Conservation (phyloP, 1,139 yeast genomes). For the Kodamaea sp. region DNA sequence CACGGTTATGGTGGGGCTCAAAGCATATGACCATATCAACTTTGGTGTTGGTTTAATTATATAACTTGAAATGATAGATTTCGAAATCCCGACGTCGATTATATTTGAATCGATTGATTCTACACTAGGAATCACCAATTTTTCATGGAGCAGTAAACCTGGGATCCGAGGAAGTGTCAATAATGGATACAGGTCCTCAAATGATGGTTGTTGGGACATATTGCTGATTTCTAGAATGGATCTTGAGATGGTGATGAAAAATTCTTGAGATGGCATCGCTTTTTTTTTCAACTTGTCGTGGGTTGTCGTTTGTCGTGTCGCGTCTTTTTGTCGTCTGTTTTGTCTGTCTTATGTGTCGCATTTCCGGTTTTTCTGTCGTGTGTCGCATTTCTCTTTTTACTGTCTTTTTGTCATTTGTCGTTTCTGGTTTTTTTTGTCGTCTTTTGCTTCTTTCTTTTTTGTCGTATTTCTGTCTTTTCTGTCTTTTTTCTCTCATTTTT, state of each 20-base stretch:
- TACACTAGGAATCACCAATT: constrained; percentile 31
- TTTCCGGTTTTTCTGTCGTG: no score
- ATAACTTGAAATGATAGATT: constrained; percentile 70
- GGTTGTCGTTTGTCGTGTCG: no score
- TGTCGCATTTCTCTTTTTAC: no score
- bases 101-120: constrained; percentile 23
- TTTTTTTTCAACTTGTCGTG: no score
- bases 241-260: constrained; percentile 1
- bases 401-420: no score
- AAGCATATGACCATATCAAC: constrained; percentile 67
- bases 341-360: no score
- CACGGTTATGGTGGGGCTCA: constrained; percentile 58
- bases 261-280: constrained; percentile 13
- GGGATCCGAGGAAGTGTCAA: constrained; percentile 40
- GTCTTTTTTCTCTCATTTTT: no score
- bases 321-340: no score
- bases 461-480: no score
- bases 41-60: constrained; percentile 79
- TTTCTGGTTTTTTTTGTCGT: no score
- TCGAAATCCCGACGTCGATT: constrained; percentile 66
- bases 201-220: constrained; percentile 18
- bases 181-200: constrained; percentile 38
- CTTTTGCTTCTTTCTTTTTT: no score
- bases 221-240: not conserved
- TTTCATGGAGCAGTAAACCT: constrained; percentile 28